Base-by-base conservation (phyloP, 345 rosid species). In the Adansonia digitata region DNA sequence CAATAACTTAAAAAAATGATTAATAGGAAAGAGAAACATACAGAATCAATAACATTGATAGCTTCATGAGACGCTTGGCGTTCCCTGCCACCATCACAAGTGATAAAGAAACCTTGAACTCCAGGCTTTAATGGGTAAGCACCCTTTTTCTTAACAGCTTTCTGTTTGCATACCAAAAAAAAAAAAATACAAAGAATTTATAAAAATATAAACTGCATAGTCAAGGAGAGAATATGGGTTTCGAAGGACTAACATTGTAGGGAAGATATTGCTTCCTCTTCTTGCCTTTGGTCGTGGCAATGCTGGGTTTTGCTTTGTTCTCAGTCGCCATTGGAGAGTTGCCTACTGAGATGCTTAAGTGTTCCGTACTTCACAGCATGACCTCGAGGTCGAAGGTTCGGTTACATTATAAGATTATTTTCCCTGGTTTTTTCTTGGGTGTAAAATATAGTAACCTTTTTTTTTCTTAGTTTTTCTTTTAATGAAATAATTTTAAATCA, bases 21-120 rank as follows among this genome's bases (percentile, higher is more conserved):
- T 1, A n/a, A n/a, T 5, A 52, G 2, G 24, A 52, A 52, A 52
- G 12, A 73, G 51, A 64, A 81, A 42, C 85, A 76, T 82, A 94
- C 98, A 77, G 97, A 83, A 73, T 92, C 98, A 63, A 94, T 83
- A 82, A 92, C 95, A 77, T 84, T 85, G 53, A 90, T 70, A 64
- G 95, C 97, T 82, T 92, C 98, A 40, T 83, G 86, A 78, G 96
- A 75, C 72, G 97, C 98, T 83, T 94, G 97, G 61, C 81, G 86
- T 72, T 94, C 97, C 61, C 96, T 85, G 49, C 98, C 96, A 39
- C 98, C 97, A 80, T 92, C 97, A 59, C 98, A 94, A 22, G 94
- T 87, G 72, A 94, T 88, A 81, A 94, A 89, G 83, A 92, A 92
- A 45, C 97, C 98, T 79, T 88, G 88, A 1, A 92, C 88, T 6